Evolutionary conservation across 768 basidiomycete species (phyloP).

Genomic region (Russula compacta): DNA sequence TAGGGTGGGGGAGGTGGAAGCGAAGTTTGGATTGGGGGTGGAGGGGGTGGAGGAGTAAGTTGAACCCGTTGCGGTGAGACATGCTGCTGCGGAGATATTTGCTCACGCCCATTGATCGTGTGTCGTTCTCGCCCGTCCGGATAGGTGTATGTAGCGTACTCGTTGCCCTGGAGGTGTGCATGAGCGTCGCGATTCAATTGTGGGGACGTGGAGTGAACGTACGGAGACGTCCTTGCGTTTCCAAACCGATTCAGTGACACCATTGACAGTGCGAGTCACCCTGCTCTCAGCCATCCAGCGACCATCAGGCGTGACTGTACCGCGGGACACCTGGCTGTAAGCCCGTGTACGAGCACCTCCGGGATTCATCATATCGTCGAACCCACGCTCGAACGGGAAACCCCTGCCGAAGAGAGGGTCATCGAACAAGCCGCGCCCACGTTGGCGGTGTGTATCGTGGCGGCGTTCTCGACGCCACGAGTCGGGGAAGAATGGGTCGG

Average conservation of each 20-base stretch:
- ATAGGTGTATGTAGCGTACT: conserved; percentile 55
- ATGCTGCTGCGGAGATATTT: conserved; percentile 16
- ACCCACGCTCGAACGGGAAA: conserved; percentile 9
- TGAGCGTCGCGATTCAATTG: conserved; percentile 10
- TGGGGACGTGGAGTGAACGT: neutral
- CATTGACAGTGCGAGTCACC: conserved; percentile 51
- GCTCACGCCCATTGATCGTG: conserved; percentile 60
- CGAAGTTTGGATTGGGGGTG: conserved; percentile 8
- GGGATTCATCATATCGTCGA: conserved; percentile 14
- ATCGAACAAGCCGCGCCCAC: conserved; percentile 4
- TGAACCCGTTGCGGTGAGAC: neutral
- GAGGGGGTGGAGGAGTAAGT: conserved; percentile 3
- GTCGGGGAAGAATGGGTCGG: conserved; percentile 31
- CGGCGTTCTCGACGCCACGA: conserved; percentile 10
- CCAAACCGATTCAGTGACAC: conserved; percentile 51
- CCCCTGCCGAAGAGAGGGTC: conserved; percentile 5
- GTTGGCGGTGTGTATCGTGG: neutral
- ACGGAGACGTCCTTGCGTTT: conserved; percentile 52
- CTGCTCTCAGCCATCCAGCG: conserved; percentile 44
- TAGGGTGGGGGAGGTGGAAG: neutral
- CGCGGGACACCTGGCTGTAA: conserved; percentile 26
- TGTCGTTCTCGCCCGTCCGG: conserved; percentile 59
- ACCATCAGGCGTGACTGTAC: conserved; percentile 30
- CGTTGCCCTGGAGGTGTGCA: conserved; percentile 49
- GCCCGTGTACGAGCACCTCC: conserved; percentile 6